Evolutionary conservation across 2,329 filamentous ascomycete genomes (phyloP), one percentile per base, ranked within the genome.

Genomic region (Fonsecaea erecta): DNA sequence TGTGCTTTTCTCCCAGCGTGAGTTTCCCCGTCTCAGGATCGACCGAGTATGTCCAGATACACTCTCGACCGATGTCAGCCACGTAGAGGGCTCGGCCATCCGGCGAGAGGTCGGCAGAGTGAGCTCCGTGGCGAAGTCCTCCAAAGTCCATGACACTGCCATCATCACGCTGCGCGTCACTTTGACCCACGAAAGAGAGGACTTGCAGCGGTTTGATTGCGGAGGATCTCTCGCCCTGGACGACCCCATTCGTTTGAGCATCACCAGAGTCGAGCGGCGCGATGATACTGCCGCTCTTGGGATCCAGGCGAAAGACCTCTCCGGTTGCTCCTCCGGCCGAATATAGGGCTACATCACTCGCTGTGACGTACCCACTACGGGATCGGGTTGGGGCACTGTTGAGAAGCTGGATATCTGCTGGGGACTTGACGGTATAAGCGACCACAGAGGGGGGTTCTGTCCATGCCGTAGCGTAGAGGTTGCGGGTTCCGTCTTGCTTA

Each of bases 51-150:
- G 69, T 70, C 70, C 70, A 73, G 57, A 73, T 72, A 56, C 70
- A 71, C 60, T 73, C 71, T 2, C 71, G 69, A 1, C 73, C 72
- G 2, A 74, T 74, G 65, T 75, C 72, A 0, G 73, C 72, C 5
- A 75, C 55, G 53, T 74, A 75, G 9, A 75, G 56, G 3, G 67
- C 65, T 16, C 59, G 54, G 14, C 70, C 68, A 52, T 70, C 65
- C 0, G 72, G 72, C 6, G 70, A 71, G 11, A 75, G 66, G 35
- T 74, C 73, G 1, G 72, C 66, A 11, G 67, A 68, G 61, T 75
- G 73, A 1, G 73, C 68, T 35, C 71, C 71, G 60, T 73, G 71
- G 4, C 71, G 67, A 26, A 73, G 69, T 21, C 71, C 71, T 40
- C 71, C 71, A 53, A 73, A 73, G 60, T 73, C 71, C 67, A 71